Base-by-base conservation (phyloP, 2,329 filamentous ascomycete species). In the Ophiostoma ips region DNA sequence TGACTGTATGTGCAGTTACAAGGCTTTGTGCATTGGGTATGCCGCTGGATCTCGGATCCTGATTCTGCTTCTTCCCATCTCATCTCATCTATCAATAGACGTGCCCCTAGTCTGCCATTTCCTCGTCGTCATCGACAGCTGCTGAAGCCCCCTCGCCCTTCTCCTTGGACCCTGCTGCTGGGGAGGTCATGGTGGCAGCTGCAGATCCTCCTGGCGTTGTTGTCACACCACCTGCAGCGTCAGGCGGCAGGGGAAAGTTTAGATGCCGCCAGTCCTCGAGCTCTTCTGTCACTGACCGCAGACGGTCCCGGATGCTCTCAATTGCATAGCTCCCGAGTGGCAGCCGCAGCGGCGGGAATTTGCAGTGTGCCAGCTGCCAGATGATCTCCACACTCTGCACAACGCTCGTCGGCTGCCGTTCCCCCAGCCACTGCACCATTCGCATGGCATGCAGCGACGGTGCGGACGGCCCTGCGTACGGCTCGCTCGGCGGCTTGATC, bases 241-340 rank as follows among this genome's bases (percentile, higher is more conserved):
- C 71, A 0, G 68, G 61, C 13, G 67, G 63, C 35, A 66, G 60
- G 0, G 76, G 68, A 56, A 87, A 89, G 62, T 86, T 86, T 30
- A 94, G 69, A 61, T 90, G 83, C 60, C 89, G 92, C 87, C 87
- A 94, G 62, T 94, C 87, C 66, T 94, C 87, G 57, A 94, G 77
- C 69, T 98, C 92, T 65, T 96, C 92, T 12, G 89, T 95, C 37
- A 96, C 87, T 54, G 84, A 90, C 56, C 87, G 77, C 60, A 96
- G 67, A 18, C 90, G 75, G 67, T 98, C 92, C 15, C 92, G 73
- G 47, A 96, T 94, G 63, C 89, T 95, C 64, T 98, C 90, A 35
- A 96, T 90, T 1, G 92, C 90, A 67, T 94, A 96, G 56, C 82
- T 94, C 0, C 92, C 92, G 21, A 96, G 66, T n/a, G 95, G 69